These are phyloP conservation scores for Lablab purpureus DNA, from an alignment of 306 rosid species.

Conservation along the genomic window DNA sequence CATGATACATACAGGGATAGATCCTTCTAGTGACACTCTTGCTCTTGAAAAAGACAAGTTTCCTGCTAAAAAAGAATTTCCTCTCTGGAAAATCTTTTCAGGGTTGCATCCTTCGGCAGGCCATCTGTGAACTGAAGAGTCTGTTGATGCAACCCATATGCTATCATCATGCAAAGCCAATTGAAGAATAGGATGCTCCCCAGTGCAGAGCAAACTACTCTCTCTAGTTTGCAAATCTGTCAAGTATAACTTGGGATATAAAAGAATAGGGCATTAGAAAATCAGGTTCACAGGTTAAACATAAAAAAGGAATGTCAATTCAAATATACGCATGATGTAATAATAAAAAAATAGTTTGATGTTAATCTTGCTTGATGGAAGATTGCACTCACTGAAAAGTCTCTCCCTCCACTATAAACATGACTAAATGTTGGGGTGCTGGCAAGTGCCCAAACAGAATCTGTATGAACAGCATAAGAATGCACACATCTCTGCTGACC, in stretches of 20 bases:
- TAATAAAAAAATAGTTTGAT: constrained; percentile 4
- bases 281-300: constrained; percentile 44
- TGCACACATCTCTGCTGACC: constrained; percentile 98
- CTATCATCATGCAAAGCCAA: constrained; percentile 81
- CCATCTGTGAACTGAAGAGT: constrained; percentile 91
- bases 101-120: constrained; percentile 89
- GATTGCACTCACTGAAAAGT: constrained; percentile 85
- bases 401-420: constrained; percentile 99
- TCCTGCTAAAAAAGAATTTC: constrained; percentile 93
- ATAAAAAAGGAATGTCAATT: constrained; percentile 12
- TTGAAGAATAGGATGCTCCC: constrained; percentile 89
- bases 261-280: constrained; percentile 61
- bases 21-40: constrained; percentile 95
- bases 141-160: constrained; percentile 94
- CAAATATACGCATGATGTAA: constrained; percentile 26
- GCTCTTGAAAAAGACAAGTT: constrained; percentile 95
- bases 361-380: constrained; percentile 30
- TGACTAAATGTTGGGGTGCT: constrained; percentile 96
- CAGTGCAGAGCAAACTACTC: constrained; percentile 91
- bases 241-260: constrained; percentile 80
- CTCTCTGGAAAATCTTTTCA: constrained; percentile 86
- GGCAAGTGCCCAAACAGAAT: constrained; percentile 99
- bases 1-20: constrained; percentile 75
- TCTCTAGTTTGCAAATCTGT: constrained; percentile 99
- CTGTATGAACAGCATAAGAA: constrained; percentile 99